Evolutionary conservation across 352 stramenopile species (phyloP), one percentile per base, ranked within the genome.

Genomic region (Phytopythium cucurbitacearum): DNA sequence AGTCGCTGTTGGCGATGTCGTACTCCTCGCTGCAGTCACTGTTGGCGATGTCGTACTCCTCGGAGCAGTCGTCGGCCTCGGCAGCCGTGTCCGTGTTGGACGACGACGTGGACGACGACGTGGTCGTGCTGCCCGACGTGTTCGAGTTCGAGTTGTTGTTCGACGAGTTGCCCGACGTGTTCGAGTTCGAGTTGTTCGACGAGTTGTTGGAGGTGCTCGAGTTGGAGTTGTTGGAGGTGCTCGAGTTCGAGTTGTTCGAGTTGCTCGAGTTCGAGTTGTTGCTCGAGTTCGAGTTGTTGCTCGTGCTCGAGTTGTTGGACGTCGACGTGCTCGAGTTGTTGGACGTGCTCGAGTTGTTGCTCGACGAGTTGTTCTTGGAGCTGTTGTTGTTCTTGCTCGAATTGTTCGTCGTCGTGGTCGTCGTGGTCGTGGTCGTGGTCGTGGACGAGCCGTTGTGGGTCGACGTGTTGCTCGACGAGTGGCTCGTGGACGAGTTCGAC

Each of bases 41-140:
- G 13, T 52, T 57, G 3, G 64, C 64, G 1, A 71, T 60, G 35
- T 71, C 60, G 9, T 45, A 56, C 15, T 57, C 64, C n/a, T 71
- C 33, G 10, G 16, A 42, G 51, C 69, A 80, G 58, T 57, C 40
- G 3, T 62, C 58, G 4, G 59, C 33, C 2, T 60, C 57, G 12
- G 41, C 44, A n/a, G 53, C 56, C 1, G 47, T 36, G 21, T 47
- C 56, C 34, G 55, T 45, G 44, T 36, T 41, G 9, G 43, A 53
- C 39, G 50, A 49, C 13, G 49, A 54, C 13, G 7, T 64, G 33
- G 9, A 52, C 51, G 56, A 64, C 40, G 15, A n/a, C 28, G 40
- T 56, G 5, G 46, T 53, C 35, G 15, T 53, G 32, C 15, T 49
- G 33, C 35, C 38, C 48, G 43, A 47, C 28, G 11, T 41, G 44